Evolutionary conservation across 2,329 filamentous ascomycete genomes (phyloP), one percentile per base, ranked within the genome.

Genomic region (Alternaria consortialis): DNA sequence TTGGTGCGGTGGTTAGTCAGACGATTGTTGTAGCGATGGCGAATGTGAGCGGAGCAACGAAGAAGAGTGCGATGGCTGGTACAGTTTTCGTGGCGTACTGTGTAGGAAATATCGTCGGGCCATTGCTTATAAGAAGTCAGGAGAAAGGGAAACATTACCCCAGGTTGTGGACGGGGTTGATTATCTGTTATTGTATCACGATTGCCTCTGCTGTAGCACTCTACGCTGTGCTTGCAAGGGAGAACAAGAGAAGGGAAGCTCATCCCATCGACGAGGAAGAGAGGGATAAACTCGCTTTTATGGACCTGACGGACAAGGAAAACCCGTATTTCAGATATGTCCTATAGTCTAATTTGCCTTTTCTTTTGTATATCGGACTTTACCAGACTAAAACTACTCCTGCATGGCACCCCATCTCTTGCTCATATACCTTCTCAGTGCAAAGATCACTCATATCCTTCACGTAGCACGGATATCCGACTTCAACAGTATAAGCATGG

Each of bases 61-160:
- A 93, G 80, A 93, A 93, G 82, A 90, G 88, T 64, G 88, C 90
- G 69, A 92, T 91, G 84, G 89, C 90, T 0, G 88, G 88, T 0
- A 88, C 88, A 0, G 89, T 91, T 1, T 93, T 93, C 64, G 89
- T 91, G 0, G 90, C 89, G 0, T 93, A 93, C 71, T 91, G 89
- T 56, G 87, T 93, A 7, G 87, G 90, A 1, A 93, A 93, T 68
- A 93, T 93, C 52, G 87, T 93, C 25, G 90, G 90, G 0, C 91
- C 91, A 4, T 89, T 91, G 77, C 81, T 93, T 39, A 85, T 93
- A 40, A 86, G 86, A 68, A 88, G 85, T n/a, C 81, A 90, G 75
- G 89, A 87, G 0, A 89, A 89, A 65, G 78, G 73, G 0, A 73
- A 84, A 48, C 91, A 93, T 76, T 93, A 93, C 70, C 90, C 91